Base-by-base conservation (phyloP, 2,329 filamentous ascomycete genomes). In the Dactylellina parvicollis region DNA sequence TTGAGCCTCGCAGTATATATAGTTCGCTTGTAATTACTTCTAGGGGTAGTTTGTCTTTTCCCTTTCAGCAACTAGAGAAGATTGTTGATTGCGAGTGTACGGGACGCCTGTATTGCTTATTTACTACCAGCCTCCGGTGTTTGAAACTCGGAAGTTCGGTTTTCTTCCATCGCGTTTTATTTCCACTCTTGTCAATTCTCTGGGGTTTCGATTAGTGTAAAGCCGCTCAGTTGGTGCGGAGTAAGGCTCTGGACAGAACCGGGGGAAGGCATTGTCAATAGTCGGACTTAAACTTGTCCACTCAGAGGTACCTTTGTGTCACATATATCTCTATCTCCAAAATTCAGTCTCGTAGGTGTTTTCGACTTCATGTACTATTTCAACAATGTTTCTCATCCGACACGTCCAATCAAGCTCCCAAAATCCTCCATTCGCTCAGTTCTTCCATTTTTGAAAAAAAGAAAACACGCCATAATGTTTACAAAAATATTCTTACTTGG, bases 321-420 rank as follows among this genome's bases (percentile, higher is more conserved):
- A 42, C 22, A 28, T 64, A 34, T 36, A 42, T 38, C 12, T 32
- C 36, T 64, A 20, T 32, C 24, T 54, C 46, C 59, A 52, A 64
- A 32, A 64, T 42, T 54, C 28, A 64, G 34, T 64, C 59, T 54
- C 49, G 59, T 64, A 64, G 59, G 59, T 64, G 34, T 26, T 49
- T 64, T 64, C 46, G 59, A 64, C 46, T 44, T 64, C 47, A 49
- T 54, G 28, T 12, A 56, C 18, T 9, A 38, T 30, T 40, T 16
- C 28, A 52, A 54, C 14, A 56, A 56, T 56, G 22, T 8, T 56
- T 34, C 9, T 30, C 40, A 42, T 56, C 52, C 52, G 49, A 9
- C 40, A 20, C 20, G n/a, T 7, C n/a, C 40, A 44, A 14, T 18
- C 30, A 12, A 32, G 30, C n/a, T 42, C n/a, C 9, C 20, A 7